Evolutionary conservation across 208 protist genomes (phyloP), one percentile per base, ranked within the genome.

Genomic region (Acanthamoeba rhysodes): DNA sequence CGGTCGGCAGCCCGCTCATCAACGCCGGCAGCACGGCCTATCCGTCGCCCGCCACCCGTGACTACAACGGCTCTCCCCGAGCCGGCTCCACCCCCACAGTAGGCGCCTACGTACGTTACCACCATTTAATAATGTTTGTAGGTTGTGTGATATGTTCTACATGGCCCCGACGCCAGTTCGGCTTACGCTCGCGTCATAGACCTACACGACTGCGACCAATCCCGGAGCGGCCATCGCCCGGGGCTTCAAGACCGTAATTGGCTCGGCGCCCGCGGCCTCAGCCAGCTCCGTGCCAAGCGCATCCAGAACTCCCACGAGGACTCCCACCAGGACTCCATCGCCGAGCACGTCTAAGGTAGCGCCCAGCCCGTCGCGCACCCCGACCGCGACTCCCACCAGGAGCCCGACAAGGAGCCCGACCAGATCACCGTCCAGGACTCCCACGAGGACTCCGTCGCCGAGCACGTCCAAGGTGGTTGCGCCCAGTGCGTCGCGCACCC

Each of bases 151-250:
- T 14, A 59, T 57, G 9, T n/a, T 70, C 5, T n/a, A 22, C n/a
- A n/a, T 34, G 0, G n/a, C 66, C 18, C 32, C 3, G 18, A 74
- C 9, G 0, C 32, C 37, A 24, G 10, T 12, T 62, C 16, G 55
- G 2, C 55, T 62, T 62, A 22, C 24, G 12, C 27, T 14, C 7
- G 16, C 18, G 9, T 29, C 8, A 59, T 14, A 80, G 72, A 37
- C 50, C 10, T 84, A 84, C 74, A 84, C 74, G 22, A 50, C 74
- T 20, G 20, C 41, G 7, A 84, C 74, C n/a, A 84, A 84, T 34
- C 74, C 74, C n/a, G 74, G 74, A 1, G 10, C 6, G 37, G 8
- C 74, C 8, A 84, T 84, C 41, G 45, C 20, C 20, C 29, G 37
- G 29, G 5, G 22, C 74, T 84, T 84, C 74, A 84, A 84, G 74